These are phyloP conservation scores for Astragalus membranaceus DNA, from an alignment of 306 rosid species.

Conservation along the genomic window DNA sequence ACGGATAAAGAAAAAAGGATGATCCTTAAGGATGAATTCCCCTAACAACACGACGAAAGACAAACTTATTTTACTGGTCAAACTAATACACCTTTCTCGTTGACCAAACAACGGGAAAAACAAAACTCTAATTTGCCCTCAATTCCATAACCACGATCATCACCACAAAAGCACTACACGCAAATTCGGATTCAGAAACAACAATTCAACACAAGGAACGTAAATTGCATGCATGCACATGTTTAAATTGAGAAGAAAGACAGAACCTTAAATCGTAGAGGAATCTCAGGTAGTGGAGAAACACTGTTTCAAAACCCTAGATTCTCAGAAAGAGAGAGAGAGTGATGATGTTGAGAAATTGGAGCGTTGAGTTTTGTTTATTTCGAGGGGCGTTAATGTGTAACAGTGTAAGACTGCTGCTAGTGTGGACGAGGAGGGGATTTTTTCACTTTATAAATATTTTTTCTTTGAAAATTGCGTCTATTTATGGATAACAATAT, in stretches of 20 bases:
- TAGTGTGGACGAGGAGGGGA: constrained; percentile 1
- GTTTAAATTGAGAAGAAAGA: not conserved
- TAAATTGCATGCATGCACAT: constrained; percentile 21
- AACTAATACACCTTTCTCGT: constrained; percentile 10
- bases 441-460: not conserved
- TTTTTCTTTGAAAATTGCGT: not conserved
- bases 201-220: not conserved
- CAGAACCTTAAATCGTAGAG: not conserved
- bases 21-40: not conserved
- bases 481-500: not conserved
- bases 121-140: not conserved
- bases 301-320: constrained; percentile 66
- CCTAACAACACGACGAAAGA: no score
- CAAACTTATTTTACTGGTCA: constrained; percentile 17
- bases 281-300: constrained; percentile 18
- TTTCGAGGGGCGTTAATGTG: not conserved
- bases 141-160: constrained; percentile 1
- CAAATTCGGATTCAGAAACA: not conserved
- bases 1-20: not conserved
- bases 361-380: constrained; percentile 22
- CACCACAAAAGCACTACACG: not conserved
- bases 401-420: not conserved
- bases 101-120: constrained; percentile 13
- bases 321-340: constrained; percentile 20
- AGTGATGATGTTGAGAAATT: constrained; percentile 14